Evolutionary conservation across 371 early-diverging fungal genomes (phyloP), one percentile per base, ranked within the genome.

Genomic region (Capniomyces stellatus): DNA sequence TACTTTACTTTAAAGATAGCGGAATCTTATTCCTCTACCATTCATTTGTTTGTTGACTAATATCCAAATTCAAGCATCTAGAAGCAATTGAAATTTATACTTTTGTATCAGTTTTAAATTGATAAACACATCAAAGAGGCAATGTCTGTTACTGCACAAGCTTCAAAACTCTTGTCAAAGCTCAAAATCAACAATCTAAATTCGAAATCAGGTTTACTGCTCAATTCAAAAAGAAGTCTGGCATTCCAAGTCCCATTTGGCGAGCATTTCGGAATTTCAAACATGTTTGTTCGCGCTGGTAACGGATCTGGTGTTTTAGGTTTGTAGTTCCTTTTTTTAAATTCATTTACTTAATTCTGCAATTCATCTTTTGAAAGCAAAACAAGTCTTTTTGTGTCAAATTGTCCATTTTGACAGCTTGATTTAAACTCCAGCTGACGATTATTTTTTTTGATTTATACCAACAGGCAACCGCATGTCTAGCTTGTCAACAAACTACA

Each of bases 401-500:
- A 23, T 48, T 46, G 19, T 46, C 25, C 46, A 22, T 12, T 46
- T 4, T 46, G 46, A 19, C n/a, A 46, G 46, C 8, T 25, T 8
- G 19, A 46, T 46, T 12, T 46, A 8, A 19, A 22, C 25, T 46
- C 6, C 19, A 46, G 12, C 6, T 13, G n/a, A 40, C 40, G n/a
- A 13, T n/a, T 40, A 13, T 12, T 40, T 12, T 12, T 40, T 13
- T n/a, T 40, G n/a, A 40, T 13, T 13, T 40, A 46, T 46, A 22
- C 29, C 31, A 35, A 18, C 40, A 52, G 42, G 43, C 13, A 68
- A 60, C 56, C 64, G 42, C 19, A 58, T 68, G 69, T 71, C 70
- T 10, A 50, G 69, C 18, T 53, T 63, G 23, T 62, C 69, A 43
- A 56, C 71, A 42, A 70, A 80, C 61, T 75, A 79, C 56, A 77